phyloP scores from a whole-genome alignment of 2,329 filamentous ascomycete genomes.

The Paracoccidioides lutzii region DNA sequence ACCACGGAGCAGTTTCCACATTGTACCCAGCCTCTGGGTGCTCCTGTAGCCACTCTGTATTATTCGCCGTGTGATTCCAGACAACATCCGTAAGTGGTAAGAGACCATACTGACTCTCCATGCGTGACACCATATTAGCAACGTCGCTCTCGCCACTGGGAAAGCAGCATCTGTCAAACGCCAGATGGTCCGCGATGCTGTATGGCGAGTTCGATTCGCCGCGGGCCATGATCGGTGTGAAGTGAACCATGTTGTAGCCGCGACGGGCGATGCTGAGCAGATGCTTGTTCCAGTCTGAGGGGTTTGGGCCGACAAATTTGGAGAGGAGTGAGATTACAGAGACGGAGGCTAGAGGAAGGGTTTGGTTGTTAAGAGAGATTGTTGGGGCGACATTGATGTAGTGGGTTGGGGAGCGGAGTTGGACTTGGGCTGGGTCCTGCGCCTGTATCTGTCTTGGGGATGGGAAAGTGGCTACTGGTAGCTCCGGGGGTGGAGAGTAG shows the following conservation, averaged over 20 bases:
- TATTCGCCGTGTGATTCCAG: slow-evolving; percentile 94
- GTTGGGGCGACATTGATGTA: slow-evolving; percentile 89
- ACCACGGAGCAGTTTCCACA: slow-evolving; percentile 69
- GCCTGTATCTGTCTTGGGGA: slow-evolving; percentile 18
- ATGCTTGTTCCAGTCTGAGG: slow-evolving; percentile 79
- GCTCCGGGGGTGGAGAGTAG: slow-evolving; percentile 73
- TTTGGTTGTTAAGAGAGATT: slow-evolving; percentile 58
- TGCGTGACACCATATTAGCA: slow-evolving; percentile 58
- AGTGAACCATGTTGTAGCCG: slow-evolving; percentile 98
- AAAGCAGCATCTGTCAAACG: slow-evolving; percentile 72
- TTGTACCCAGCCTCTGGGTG: slow-evolving; percentile 97
- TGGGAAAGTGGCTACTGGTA: slow-evolving; percentile 42
- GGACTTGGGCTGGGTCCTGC: slow-evolving; percentile 1
- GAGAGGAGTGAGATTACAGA: slow-evolving; percentile 90
- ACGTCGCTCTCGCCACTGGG: slow-evolving; percentile 76
- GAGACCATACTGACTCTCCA: slow-evolving; percentile 74
- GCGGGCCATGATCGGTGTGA: slow-evolving; percentile 81
- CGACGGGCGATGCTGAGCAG: slow-evolving; percentile 75
- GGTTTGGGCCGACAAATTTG: slow-evolving; percentile 95
- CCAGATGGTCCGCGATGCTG: slow-evolving; percentile 84
- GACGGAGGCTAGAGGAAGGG: slow-evolving; percentile 71
- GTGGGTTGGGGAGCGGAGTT: slow-evolving; percentile 59
- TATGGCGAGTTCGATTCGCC: slow-evolving; percentile 92
- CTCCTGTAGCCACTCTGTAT: slow-evolving; percentile 84
- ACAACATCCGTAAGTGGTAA: slow-evolving; percentile 91